These are phyloP conservation scores for Ettlia oleoabundans DNA, from an alignment of 139 green algal genomes.

Conservation along the genomic window DNA sequence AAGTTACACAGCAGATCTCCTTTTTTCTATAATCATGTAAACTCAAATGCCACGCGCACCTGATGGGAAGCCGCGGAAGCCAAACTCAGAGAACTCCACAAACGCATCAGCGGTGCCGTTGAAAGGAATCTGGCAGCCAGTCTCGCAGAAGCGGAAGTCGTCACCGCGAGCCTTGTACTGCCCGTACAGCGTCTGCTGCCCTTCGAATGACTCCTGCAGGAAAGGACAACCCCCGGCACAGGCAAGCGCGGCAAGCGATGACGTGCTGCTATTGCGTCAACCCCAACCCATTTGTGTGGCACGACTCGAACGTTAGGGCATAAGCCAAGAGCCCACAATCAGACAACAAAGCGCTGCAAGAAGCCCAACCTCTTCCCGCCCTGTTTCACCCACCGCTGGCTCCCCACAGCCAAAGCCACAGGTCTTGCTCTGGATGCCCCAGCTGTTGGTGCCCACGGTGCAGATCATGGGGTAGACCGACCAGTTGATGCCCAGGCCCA, in stretches of 20 bases:
- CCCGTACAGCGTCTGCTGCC: conserved; percentile 41
- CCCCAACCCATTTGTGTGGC: too few relatives aligned
- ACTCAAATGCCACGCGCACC: background rate
- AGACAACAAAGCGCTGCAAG: too few relatives aligned
- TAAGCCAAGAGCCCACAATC: too few relatives aligned
- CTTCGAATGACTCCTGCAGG: conserved; percentile 33
- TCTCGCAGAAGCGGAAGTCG: conserved; percentile 54
- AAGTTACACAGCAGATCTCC: too few relatives aligned
- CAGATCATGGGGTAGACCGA: conserved; percentile 59
- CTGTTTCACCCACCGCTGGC: conserved; percentile 45
- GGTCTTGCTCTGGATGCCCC: conserved; percentile 27
- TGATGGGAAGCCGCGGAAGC: conserved; percentile 69
- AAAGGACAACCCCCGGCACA: too few relatives aligned
- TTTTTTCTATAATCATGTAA: too few relatives aligned
- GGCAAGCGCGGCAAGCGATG: too few relatives aligned
- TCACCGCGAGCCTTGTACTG: background rate
- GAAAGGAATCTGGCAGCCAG: conserved; percentile 65
- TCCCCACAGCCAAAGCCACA: conserved; percentile 72
- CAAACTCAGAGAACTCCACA: conserved; percentile 66
- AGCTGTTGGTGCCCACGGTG: conserved; percentile 35
- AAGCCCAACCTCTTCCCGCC: too few relatives aligned
- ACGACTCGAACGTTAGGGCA: too few relatives aligned
- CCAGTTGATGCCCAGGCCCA: conserved; percentile 58
- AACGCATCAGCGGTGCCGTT: conserved; percentile 69
- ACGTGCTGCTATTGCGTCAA: too few relatives aligned